Percentiles rank a stretch among this genome's conserved stretches.
These are phyloP conservation scores for Backusella psychrophila DNA, from an alignment of 192 early-diverging fungal genomes.

Conservation along the genomic window DNA sequence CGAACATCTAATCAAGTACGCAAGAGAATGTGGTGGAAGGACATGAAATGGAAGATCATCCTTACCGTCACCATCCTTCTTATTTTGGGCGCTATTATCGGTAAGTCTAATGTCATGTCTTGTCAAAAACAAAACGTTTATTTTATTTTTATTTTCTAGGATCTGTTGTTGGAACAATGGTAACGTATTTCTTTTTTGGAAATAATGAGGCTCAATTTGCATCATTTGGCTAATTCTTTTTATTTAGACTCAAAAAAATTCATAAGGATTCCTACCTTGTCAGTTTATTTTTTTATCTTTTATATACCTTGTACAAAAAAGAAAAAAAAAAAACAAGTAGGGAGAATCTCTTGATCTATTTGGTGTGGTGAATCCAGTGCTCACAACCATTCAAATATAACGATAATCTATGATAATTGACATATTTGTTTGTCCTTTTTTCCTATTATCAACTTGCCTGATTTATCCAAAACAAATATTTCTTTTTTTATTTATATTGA, in stretches of 20 bases:
- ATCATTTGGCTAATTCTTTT: not conserved
- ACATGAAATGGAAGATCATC: conserved; percentile 94
- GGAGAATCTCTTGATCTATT: too few species aligned
- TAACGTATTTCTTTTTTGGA: not conserved
- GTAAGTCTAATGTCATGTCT: conserved; percentile 29
- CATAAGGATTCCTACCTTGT: not conserved
- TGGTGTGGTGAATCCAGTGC: too few species aligned
- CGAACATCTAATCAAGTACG: conserved; percentile 23
- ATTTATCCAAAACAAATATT: too few species aligned
- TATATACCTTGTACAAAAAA: too few species aligned
- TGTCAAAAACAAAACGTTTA: not conserved
- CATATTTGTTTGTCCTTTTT: too few species aligned
- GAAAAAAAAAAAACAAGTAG: too few species aligned
- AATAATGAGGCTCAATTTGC: not conserved
- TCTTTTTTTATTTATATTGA: too few species aligned
- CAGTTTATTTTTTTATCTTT: not conserved
- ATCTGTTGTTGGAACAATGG: not conserved
- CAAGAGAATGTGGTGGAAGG: conserved; percentile 80
- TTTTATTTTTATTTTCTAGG: not conserved
- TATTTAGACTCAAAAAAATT: not conserved
- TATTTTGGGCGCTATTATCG: conserved; percentile 81
- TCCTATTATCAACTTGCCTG: too few species aligned
- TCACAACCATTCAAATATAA: too few species aligned
- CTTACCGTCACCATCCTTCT: conserved; percentile 68
- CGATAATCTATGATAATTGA: too few species aligned